phyloP scores from a whole-genome alignment of 495 filamentous ascomycete genomes.

The Amniculicola lignicola region DNA sequence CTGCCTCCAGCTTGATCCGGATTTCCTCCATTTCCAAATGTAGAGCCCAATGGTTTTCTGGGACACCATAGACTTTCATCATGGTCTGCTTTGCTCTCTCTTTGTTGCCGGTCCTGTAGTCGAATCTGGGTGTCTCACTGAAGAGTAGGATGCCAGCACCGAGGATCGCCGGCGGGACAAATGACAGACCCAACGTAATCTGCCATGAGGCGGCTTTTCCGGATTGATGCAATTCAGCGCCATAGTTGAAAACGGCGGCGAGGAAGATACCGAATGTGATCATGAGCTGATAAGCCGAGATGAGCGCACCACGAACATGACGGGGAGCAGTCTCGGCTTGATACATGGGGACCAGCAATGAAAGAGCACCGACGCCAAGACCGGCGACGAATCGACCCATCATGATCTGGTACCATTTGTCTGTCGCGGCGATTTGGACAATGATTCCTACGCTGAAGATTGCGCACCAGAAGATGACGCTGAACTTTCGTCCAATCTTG shows the following conservation, averaged over 20 bases:
- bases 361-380: constrained; percentile 76
- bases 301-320: constrained; percentile 13
- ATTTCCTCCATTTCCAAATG: constrained; percentile 61
- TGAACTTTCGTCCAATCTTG: constrained; percentile 22
- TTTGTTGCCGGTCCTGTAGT: constrained; percentile 36
- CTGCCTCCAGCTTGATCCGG: constrained; percentile 44
- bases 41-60: constrained; percentile 59
- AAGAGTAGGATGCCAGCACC: constrained; percentile 52
- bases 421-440: constrained; percentile 27
- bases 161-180: constrained; percentile 72
- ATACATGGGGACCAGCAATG: constrained; percentile 63
- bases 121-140: constrained; percentile 39
- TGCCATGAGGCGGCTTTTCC: constrained; percentile 64
- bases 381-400: constrained; percentile 74
- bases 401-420: constrained; percentile 25
- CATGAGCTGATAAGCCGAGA: constrained; percentile 71
- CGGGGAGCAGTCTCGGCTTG: constrained; percentile 62
- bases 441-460: constrained; percentile 32
- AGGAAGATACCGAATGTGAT: constrained; percentile 83
- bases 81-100: constrained; percentile 63
- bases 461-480: constrained; percentile 14
- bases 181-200: constrained; percentile 76
- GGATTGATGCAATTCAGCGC: constrained; percentile 55
- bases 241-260: constrained; percentile 77
- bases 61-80: constrained; percentile 68